Conservation (phyloP, 441 rosid species). For the California macrophylla region DNA sequence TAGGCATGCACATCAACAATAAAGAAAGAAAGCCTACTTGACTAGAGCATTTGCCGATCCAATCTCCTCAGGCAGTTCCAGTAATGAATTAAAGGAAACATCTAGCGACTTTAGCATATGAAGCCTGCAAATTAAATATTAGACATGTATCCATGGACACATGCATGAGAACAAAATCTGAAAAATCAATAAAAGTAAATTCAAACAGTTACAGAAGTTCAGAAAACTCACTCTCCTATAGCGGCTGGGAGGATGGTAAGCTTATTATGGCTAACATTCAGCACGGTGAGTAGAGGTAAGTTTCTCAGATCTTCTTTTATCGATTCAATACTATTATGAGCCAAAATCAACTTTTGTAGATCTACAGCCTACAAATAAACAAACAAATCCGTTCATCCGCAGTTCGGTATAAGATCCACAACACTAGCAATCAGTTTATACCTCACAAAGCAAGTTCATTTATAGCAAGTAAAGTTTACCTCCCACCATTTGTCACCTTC, state of each 20-base stretch:
- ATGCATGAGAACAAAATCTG: not conserved
- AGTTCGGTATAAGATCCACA: not conserved
- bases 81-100: constrained; percentile 57
- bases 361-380: constrained; percentile 57
- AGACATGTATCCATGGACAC: constrained; percentile 3
- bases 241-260: constrained; percentile 65
- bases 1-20: not conserved
- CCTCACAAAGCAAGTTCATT: not conserved
- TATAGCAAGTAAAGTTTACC: constrained; percentile 30
- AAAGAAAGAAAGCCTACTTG: constrained; percentile 43
- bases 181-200: constrained; percentile 6
- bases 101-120: constrained; percentile 68
- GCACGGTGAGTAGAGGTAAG: constrained; percentile 50
- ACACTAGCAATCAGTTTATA: not conserved
- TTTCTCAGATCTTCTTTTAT: constrained; percentile 67
- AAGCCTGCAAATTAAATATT: constrained; percentile 45
- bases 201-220: not conserved
- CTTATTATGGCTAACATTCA: constrained; percentile 75
- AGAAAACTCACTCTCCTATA: constrained; percentile 69
- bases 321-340: constrained; percentile 65
- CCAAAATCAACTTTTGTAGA: constrained; percentile 76
- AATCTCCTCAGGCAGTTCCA: constrained; percentile 58
- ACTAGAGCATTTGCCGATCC: constrained; percentile 73
- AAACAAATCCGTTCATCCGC: not conserved
- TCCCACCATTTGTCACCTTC: constrained; percentile 98